Percentiles rank a stretch among this genome's conserved stretches.
Conservation (phyloP, 78 protist genomes). For the Dictyostelium purpureum region DNA sequence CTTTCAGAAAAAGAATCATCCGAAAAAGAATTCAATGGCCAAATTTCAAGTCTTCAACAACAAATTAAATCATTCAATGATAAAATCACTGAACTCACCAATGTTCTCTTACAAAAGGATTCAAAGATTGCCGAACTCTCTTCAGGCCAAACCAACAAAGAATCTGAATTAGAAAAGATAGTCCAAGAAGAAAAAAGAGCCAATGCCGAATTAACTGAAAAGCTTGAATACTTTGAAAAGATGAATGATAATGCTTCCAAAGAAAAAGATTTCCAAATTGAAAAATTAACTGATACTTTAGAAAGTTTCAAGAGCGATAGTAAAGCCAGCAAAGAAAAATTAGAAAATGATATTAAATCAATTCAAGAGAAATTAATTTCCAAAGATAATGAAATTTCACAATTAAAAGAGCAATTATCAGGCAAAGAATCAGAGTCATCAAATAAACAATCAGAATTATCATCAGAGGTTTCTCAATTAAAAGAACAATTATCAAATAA, state of each 20-base stretch:
- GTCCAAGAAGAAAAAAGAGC: not conserved
- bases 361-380: no score
- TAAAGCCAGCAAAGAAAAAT: no score
- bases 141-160: not conserved
- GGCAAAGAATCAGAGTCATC: not conserved
- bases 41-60: not conserved
- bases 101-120: conserved; percentile 18
- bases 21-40: not conserved
- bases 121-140: conserved; percentile 13
- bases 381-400: not conserved
- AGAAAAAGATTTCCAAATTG: conserved; percentile 65
- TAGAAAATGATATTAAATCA: no score
- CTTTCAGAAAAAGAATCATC: not conserved
- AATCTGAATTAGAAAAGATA: not conserved
- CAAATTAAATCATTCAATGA: not conserved
- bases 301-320: not conserved
- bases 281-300: conserved; percentile 21
- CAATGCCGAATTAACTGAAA: conserved; percentile 5
- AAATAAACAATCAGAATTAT: not conserved
- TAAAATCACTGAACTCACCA: not conserved
- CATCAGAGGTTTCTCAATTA: not conserved
- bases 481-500: not conserved
- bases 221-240: conserved; percentile 10
- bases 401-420: not conserved
- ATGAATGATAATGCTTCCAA: not conserved